Base-by-base conservation (phyloP, 2,329 filamentous ascomycete species). In the Diaporthe ampelina region DNA sequence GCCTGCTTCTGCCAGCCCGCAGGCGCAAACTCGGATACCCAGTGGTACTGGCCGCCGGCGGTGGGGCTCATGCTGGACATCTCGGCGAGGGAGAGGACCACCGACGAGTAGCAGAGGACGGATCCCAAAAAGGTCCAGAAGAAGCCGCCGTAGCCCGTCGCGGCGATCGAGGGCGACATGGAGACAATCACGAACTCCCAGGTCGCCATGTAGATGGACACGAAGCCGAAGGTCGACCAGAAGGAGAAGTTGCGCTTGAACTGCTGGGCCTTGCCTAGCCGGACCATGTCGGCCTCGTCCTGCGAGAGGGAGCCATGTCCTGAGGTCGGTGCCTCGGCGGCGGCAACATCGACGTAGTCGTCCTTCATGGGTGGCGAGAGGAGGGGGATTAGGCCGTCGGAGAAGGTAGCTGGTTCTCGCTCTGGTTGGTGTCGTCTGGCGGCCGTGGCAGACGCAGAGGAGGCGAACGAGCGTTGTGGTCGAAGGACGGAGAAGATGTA, bases 181-280 rank as follows among this genome's bases (percentile, higher is more conserved):
- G 74, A 77, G 9, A 78, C 73, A 35, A 79, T 75, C 3, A 76
- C 73, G 43, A 78, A 78, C 56, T 79, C 78, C 78, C 78, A 79
- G 0, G 78, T 78, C 9, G 76, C 77, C 78, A 79, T 79, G 59
- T 79, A 79, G 48, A 79, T 78, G 52, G 78, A 77, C 32, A 79
- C 74, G 59, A 79, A 79, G 17, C 78, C 77, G 13, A 79, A 73
- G 3, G 76, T 74, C 21, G 76, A 75, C 74, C 75, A 76, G 50
- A 76, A 70, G 32, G 70, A 57, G 65, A 78, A 76, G 40, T 75
- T 76, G 57, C 77, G 75, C 57, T 75, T 74, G 58, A 79, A 77
- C 73, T 78, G 76, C 50, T 77, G 75, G 11, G 70, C 65, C 45
- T 75, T 75, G 70, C 74, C 74, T 19, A 75, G 65, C 24, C 74